Evolutionary conservation across 345 rosid species (phyloP).

Genomic region (Boechera retrofracta): DNA sequence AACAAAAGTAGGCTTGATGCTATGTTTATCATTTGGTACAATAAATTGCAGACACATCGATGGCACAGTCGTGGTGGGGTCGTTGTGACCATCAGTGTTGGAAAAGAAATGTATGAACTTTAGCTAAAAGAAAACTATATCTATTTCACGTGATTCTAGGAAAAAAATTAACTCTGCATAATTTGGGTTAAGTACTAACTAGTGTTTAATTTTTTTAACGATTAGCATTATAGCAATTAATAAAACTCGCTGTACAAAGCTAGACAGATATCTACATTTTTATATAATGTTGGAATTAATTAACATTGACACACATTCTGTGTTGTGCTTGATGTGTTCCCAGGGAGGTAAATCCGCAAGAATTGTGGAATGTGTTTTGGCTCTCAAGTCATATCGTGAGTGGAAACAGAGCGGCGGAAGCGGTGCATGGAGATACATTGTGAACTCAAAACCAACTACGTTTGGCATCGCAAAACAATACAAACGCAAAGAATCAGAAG

Average conservation of each 20-base stretch:
- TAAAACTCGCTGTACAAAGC: not conserved
- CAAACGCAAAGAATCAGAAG: slow-evolving; percentile 69
- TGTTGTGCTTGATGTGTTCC: slow-evolving; percentile 26
- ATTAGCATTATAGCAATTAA: no score
- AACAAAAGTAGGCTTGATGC: no score
- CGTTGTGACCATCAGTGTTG: slow-evolving; percentile 22
- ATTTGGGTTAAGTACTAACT: no score
- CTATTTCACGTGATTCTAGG: no score
- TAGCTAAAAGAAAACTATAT: no score
- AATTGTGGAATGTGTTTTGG: slow-evolving; percentile 82
- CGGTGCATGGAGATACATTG: slow-evolving; percentile 74
- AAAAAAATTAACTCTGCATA: no score
- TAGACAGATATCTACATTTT: not conserved
- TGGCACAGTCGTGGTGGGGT: slow-evolving; percentile 30
- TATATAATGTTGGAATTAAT: not conserved
- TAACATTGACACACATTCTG: slow-evolving; percentile 18
- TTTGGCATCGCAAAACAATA: slow-evolving; percentile 57
- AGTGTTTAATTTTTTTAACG: no score
- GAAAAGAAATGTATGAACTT: slow-evolving; percentile 19
- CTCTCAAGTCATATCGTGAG: slow-evolving; percentile 80
- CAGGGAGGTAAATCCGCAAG: slow-evolving; percentile 85
- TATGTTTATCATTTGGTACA: slow-evolving; percentile 14
- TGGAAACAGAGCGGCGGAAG: slow-evolving; percentile 84
- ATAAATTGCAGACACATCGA: slow-evolving; percentile 26
- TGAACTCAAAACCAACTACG: slow-evolving; percentile 57